These are phyloP conservation scores for Raphanus sativus DNA, from an alignment of 345 rosid genomes.

Conservation along the genomic window DNA sequence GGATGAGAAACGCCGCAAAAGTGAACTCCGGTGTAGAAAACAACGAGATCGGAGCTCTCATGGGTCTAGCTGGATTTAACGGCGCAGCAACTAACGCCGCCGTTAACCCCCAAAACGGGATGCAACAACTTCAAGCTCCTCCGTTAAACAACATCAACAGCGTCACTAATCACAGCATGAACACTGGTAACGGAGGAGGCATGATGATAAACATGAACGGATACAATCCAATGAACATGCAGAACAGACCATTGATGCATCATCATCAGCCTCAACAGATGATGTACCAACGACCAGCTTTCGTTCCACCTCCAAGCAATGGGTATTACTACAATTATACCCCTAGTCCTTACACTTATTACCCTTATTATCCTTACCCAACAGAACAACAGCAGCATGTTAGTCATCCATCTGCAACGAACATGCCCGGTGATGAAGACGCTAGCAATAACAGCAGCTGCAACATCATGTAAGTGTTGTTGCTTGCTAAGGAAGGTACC, in stretches of 20 bases:
- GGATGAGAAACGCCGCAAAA: conserved; percentile 48
- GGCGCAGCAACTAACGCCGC: conserved; percentile 29
- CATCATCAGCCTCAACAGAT: conserved; percentile 57
- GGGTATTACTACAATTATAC: conserved; percentile 54
- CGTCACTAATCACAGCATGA: conserved; percentile 40
- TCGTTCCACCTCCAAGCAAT: conserved; percentile 53
- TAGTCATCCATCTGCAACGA: conserved; percentile 14
- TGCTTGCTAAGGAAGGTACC: conserved; percentile 18
- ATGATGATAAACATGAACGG: conserved; percentile 49
- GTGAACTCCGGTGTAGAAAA: conserved; percentile 34
- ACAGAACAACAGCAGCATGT: conserved; percentile 29
- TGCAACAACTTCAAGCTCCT: conserved; percentile 44
- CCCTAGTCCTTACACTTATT: conserved; percentile 43
- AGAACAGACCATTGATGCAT: conserved; percentile 43
- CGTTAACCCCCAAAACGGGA: conserved; percentile 33
- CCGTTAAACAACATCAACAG: conserved; percentile 51
- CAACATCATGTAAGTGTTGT: conserved; percentile 29
- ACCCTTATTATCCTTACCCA: conserved; percentile 40
- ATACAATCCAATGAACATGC: conserved; percentile 45
- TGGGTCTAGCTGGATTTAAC: conserved; percentile 53
- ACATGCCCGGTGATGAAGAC: conserved; percentile 25
- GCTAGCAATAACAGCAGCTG: conserved; percentile 22
- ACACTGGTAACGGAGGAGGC: conserved; percentile 33
- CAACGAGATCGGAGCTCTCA: conserved; percentile 50
- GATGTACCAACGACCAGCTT: conserved; percentile 64